Evolutionary conservation across 768 basidiomycete genomes (phyloP).

Genomic region (Exidia glandulosa): DNA sequence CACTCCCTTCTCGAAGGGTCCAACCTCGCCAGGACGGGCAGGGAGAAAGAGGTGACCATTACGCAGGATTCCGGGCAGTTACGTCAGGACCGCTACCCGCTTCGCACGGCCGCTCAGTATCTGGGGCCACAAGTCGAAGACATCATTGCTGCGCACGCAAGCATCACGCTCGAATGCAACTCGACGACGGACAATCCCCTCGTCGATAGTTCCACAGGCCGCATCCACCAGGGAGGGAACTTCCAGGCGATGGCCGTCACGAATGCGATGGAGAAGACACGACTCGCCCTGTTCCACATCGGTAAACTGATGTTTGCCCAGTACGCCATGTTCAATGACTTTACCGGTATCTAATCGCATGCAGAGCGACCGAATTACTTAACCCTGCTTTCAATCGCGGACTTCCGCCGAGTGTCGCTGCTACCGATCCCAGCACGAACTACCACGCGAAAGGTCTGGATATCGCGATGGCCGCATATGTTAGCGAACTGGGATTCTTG

Average conservation of each 20-base stretch:
- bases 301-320: conserved; percentile 48
- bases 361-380: conserved; percentile 50
- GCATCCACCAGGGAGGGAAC: conserved; percentile 12
- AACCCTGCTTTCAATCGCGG: conserved; percentile 77
- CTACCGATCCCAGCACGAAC: conserved; percentile 69
- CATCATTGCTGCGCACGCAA: conserved; percentile 10
- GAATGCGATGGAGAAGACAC: conserved; percentile 15
- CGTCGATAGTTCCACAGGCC: conserved; percentile 53
- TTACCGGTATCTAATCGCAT: conserved; percentile 18
- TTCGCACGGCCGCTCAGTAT: conserved; percentile 13
- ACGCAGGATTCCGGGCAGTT: conserved; percentile 20
- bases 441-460: conserved; percentile 81
- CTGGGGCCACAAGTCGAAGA: conserved; percentile 17
- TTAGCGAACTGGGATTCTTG: conserved; percentile 69
- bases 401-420: conserved; percentile 67
- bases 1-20: conserved; percentile 12
- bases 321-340: too few species aligned
- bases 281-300: conserved; percentile 15
- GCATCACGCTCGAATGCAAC: conserved; percentile 16
- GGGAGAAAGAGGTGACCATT: conserved; percentile 22
- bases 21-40: conserved; percentile 13
- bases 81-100: conserved; percentile 20
- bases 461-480: conserved; percentile 73
- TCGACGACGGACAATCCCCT: conserved; percentile 35
- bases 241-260: conserved; percentile 15